Evolutionary conservation across 768 basidiomycete species (phyloP).

Genomic region (Aureoboletus auriporus): DNA sequence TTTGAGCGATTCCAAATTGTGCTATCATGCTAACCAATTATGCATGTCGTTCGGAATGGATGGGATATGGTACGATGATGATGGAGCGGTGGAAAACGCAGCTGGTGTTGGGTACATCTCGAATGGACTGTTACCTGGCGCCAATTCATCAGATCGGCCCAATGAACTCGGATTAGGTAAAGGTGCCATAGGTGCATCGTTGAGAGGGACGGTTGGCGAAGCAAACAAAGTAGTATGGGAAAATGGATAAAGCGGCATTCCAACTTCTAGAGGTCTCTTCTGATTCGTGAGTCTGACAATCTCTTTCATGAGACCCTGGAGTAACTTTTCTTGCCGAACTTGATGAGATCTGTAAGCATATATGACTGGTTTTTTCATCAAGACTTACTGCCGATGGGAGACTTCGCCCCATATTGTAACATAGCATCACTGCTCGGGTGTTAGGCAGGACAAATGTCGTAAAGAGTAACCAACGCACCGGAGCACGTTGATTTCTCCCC

Average conservation of each 20-base stretch:
- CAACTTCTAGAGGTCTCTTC: constrained; percentile 74
- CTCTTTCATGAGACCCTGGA: constrained; percentile 82
- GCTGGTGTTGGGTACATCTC: constrained; percentile 8
- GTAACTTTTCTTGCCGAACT: constrained; percentile 80
- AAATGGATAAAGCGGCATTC: constrained; percentile 77
- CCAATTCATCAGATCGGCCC: constrained; percentile 5
- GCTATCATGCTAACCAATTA: constrained; percentile 4
- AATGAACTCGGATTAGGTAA: constrained; percentile 21
- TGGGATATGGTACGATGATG: constrained; percentile 3
- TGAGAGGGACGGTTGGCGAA: constrained; percentile 38
- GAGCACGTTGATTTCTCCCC: constrained; percentile 85
- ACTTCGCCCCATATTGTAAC: constrained; percentile 74
- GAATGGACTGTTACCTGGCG: not conserved
- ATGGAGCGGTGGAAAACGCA: not conserved
- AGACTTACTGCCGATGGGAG: constrained; percentile 76
- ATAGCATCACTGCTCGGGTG: constrained; percentile 62
- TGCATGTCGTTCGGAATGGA: constrained; percentile 7
- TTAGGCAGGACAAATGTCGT: constrained; percentile 5
- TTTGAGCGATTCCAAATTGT: constrained; percentile 6
- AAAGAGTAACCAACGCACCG: constrained; percentile 42
- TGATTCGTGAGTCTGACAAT: constrained; percentile 81
- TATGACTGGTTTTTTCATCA: not conserved
- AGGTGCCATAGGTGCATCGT: constrained; percentile 27
- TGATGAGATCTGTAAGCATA: constrained; percentile 10
- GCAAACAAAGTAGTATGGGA: constrained; percentile 64